Base-by-base conservation (phyloP, 768 basidiomycete genomes). In the Boletus fagicola region DNA sequence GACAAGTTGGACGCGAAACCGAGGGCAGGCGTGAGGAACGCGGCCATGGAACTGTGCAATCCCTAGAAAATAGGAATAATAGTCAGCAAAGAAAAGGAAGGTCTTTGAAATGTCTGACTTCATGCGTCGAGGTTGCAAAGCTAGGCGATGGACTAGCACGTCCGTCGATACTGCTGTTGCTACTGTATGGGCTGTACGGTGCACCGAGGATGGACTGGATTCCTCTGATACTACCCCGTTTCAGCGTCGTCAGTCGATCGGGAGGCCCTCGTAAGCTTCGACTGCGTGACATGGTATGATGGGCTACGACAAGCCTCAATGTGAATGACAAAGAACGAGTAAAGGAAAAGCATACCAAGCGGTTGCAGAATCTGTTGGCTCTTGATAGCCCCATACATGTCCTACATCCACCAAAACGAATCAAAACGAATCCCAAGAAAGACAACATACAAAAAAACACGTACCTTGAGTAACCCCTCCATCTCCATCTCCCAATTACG, bases 1-100 rank as follows among this genome's bases (percentile, higher is more conserved):
- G 94, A 92, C 33, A 99, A 80, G 65, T 96, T 98, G 50, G 91
- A 94, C 5, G 94, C 97, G 68, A 99, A 98, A 4, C 97, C 97
- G n/a, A 98, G 80, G 0, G 94, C 85, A 0, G 94, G 90, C 2
- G 88, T 82, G 49, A 92, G 79, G 74, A 90, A 89, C 13, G 85
- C 81, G 12, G 83, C 79, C 66, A 83, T 82, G 26, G 86, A 85
- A 52, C 78, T 83, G 59, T 88, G 83, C 62, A 83, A 58, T 24
- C 78, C 84, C 83, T 87, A 59, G 8, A 49, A n/a, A 18, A 57
- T 31, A 38, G 18, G 0, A 4, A 36, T 51, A 53, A 51, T 16
- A 5, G 35, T 71, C 57, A 73, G 47, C 8, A 56, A 39, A 44
- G 11, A 20, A 24, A 35, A 38, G 47, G 47, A 53, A 42, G 6